These are phyloP conservation scores for Naganishia sp. DNA, from an alignment of 1,284 basidiomycete genomes.

Conservation along the genomic window DNA sequence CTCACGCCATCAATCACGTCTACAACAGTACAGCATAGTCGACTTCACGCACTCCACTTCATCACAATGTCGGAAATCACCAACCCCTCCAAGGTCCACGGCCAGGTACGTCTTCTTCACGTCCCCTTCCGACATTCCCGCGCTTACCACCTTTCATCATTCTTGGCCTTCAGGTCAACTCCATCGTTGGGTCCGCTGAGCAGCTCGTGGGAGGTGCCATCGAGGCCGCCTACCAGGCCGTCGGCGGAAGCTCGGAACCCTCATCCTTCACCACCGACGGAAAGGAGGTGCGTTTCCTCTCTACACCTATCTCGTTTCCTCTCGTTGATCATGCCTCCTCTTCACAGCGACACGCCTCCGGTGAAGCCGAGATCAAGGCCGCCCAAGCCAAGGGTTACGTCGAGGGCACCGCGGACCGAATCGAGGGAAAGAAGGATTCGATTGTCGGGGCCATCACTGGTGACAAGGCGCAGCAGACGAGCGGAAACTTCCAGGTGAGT, in stretches of 20 bases:
- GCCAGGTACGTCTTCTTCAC: constrained; percentile 58
- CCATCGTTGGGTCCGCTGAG: constrained; percentile 49
- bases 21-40: not conserved
- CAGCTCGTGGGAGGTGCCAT: constrained; percentile 59
- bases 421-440: constrained; percentile 66
- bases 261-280: constrained; percentile 58
- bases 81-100: constrained; percentile 63
- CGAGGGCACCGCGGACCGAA: constrained; percentile 63
- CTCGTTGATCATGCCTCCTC: not conserved
- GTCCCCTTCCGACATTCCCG: constrained; percentile 43
- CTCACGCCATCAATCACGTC: not conserved
- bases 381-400: constrained; percentile 54
- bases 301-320: not conserved
- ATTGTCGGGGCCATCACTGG: constrained; percentile 67
- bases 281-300: constrained; percentile 55
- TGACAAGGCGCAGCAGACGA: constrained; percentile 63
- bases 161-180: constrained; percentile 62
- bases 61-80: constrained; percentile 34
- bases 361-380: constrained; percentile 59
- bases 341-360: constrained; percentile 58
- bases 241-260: constrained; percentile 46
- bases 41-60: not conserved
- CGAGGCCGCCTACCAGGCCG: constrained; percentile 58
- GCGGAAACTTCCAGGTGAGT: constrained; percentile 56
- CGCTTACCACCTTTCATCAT: constrained; percentile 52